Percentiles rank a stretch among this genome's conserved stretches.
Conservation (phyloP, 306 rosid genomes). For the Prunus mume region DNA sequence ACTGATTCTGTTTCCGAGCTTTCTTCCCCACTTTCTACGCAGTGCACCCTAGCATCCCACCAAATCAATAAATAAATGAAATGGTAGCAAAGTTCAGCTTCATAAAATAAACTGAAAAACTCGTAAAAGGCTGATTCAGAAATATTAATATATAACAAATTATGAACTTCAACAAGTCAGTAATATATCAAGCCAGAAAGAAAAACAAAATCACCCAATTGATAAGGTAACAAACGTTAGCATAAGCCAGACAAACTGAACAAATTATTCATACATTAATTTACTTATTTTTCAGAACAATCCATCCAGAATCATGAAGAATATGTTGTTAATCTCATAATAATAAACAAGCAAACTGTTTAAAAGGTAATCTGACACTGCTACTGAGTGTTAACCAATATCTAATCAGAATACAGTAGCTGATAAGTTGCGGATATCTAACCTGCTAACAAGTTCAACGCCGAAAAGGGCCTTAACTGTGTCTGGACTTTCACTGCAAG, state of each 20-base stretch:
- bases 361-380: neutral
- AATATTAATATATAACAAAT: neutral
- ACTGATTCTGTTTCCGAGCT: conserved; percentile 96
- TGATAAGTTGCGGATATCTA: conserved; percentile 14
- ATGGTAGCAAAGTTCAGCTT: conserved; percentile 8
- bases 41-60: conserved; percentile 65
- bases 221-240: too few species aligned
- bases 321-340: neutral
- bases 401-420: neutral
- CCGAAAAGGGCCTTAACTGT: conserved; percentile 85
- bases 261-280: neutral
- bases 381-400: neutral
- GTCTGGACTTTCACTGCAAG: conserved; percentile 75
- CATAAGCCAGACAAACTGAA: neutral
- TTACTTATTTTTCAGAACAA: neutral
- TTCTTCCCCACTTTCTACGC: conserved; percentile 96
- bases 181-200: neutral
- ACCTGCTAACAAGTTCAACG: conserved; percentile 86
- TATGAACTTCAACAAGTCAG: neutral
- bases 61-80: conserved; percentile 26
- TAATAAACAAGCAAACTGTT: neutral
- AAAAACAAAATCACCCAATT: neutral
- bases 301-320: neutral
- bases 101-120: conserved; percentile 8
- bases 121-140: neutral